Conservation (phyloP, 2,329 filamentous ascomycete species). For the Penicillium sp. region DNA sequence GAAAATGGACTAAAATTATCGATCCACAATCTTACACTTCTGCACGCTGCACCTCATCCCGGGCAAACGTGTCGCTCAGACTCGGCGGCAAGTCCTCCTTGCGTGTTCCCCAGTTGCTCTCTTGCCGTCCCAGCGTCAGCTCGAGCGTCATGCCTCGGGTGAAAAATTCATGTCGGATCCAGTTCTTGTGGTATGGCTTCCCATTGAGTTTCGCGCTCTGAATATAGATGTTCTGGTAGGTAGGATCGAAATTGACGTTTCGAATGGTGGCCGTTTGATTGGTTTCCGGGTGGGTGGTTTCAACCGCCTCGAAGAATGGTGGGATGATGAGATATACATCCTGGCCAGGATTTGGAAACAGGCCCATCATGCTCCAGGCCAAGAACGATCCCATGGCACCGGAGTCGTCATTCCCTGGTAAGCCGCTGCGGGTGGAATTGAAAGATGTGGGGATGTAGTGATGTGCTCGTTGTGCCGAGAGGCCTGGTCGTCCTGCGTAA, state of each 20-base stretch:
- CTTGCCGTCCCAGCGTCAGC: constrained; percentile 53
- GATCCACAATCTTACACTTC: not conserved
- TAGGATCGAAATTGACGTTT: constrained; percentile 55
- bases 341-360: constrained; percentile 63
- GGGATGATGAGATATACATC: constrained; percentile 63
- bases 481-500: constrained; percentile 58
- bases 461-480: constrained; percentile 49
- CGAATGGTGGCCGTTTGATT: constrained; percentile 54
- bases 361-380: constrained; percentile 61
- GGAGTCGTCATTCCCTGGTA: constrained; percentile 64
- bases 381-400: constrained; percentile 65
- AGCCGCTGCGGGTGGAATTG: constrained; percentile 49
- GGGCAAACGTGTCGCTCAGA: constrained; percentile 14
- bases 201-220: constrained; percentile 61
- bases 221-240: constrained; percentile 55
- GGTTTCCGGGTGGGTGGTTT: constrained; percentile 53
- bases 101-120: constrained; percentile 59
- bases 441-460: constrained; percentile 60
- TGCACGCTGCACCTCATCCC: constrained; percentile 7
- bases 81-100: constrained; percentile 55
- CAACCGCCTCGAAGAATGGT: constrained; percentile 57
- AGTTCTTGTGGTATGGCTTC: constrained; percentile 55
- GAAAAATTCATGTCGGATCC: constrained; percentile 64
- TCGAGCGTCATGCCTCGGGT: constrained; percentile 58
- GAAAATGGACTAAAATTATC: not conserved